phyloP scores from a whole-genome alignment of 306 rosid genomes.

The Trifolium fragiferum region DNA sequence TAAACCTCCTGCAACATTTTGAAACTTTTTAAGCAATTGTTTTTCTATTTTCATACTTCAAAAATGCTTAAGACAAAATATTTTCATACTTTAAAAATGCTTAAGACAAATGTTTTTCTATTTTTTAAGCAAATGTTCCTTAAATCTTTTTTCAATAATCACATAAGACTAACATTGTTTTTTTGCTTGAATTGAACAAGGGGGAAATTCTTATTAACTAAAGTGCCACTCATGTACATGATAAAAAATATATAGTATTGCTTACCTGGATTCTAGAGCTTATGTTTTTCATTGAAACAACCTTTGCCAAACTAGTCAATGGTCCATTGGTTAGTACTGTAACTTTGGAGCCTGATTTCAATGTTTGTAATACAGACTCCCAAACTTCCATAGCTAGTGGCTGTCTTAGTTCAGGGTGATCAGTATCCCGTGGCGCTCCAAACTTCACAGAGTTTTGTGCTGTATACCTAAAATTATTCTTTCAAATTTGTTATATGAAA shows the following conservation, averaged over 20 bases:
- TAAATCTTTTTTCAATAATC: not conserved
- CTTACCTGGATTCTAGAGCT: conserved; percentile 72
- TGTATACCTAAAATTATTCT: conserved; percentile 63
- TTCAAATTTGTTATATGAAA: no score
- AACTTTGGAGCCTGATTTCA: conserved; percentile 63
- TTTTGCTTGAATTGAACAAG: no score
- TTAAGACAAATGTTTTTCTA: no score
- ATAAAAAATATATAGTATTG: not conserved
- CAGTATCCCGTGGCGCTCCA: conserved; percentile 80
- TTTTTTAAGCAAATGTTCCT: no score
- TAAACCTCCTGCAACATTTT: conserved; percentile 68
- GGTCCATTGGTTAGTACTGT: conserved; percentile 90
- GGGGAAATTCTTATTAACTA: no score
- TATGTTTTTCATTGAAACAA: conserved; percentile 48
- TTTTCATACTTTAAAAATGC: not conserved
- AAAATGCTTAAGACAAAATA: not conserved
- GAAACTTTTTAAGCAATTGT: not conserved
- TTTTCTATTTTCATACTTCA: not conserved
- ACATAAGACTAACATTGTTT: no score
- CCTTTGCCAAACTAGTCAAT: conserved; percentile 84
- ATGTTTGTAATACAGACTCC: conserved; percentile 59
- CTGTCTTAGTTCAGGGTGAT: conserved; percentile 82
- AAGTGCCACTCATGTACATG: not conserved
- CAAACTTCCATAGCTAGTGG: conserved; percentile 81
- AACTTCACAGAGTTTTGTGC: conserved; percentile 66